Evolutionary conservation across 2,329 filamentous ascomycete species (phyloP), one percentile per base, ranked within the genome.

Genomic region (Rasamsonia emersonii): DNA sequence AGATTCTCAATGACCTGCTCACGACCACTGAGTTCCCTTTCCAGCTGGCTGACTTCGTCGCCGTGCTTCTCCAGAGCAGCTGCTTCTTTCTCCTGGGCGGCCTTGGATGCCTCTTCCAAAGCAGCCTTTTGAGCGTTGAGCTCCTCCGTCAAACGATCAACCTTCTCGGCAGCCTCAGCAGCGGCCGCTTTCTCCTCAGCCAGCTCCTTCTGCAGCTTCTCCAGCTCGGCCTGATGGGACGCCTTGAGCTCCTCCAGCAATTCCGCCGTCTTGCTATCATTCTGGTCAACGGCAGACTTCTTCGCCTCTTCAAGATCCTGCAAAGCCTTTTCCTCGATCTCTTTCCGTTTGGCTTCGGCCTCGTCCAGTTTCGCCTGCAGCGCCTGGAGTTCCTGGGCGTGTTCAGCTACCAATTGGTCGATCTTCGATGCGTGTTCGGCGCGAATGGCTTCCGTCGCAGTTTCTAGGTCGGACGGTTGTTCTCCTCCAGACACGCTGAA

Each of bases 241-340:
- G 43, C 37, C 43, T 62, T 60, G 31, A 60, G 41, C 18, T 59
- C 51, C 15, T 61, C 58, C 6, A 62, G 45, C n/a, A 52, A 43
- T 11, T 51, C 43, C 9, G 53, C 47, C 9, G 47, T 45, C 36
- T 59, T 49, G 17, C 51, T 46, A 35, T 62, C 56, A 4, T 57
- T 57, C 19, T 59, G 44, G 13, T 53, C 49, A 3, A 47, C 38
- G 2, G 59, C 59, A 3, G 50, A 43, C 31, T 58, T 45, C 30
- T 55, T 54, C 14, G 56, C 59, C 24, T 56, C 53, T 24, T 63
- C 59, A 7, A 64, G 35, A 8, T 62, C 56, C 33, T 56, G 52
- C 7, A 50, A 33, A 5, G 54, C 56, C 31, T 51, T 55, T 20
- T 56, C 51, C 33, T 59, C 55, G 16, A 60, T 33, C 13, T 59